Percentiles rank a stretch among this genome's conserved stretches.
phyloP scores from a whole-genome alignment of 108 stramenopile species.

The Licmophora abbreviata region DNA sequence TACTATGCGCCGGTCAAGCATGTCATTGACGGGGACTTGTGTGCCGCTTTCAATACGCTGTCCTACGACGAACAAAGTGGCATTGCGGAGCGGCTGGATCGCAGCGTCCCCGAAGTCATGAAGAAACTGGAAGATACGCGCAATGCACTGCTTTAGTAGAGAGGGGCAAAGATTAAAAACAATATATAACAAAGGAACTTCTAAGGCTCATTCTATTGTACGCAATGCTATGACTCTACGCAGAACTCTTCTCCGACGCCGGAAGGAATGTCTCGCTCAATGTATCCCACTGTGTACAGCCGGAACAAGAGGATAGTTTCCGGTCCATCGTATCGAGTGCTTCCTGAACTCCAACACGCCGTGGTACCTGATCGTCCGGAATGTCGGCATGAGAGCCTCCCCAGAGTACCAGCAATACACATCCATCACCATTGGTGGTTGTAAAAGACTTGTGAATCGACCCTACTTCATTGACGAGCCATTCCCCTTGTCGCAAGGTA shows the following conservation, averaged over 20 bases:
- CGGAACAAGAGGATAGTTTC: too few species aligned
- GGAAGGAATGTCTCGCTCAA: too few species aligned
- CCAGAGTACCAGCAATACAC: slow-evolving; percentile 28
- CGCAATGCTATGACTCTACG: too few species aligned
- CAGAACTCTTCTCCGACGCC: too few species aligned
- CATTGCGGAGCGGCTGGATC: slow-evolving; percentile 84
- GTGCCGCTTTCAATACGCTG: slow-evolving; percentile 79
- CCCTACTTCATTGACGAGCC: slow-evolving; percentile 36
- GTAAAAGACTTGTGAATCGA: slow-evolving; percentile 35
- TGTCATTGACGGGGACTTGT: slow-evolving; percentile 94
- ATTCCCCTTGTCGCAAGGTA: slow-evolving; percentile 14
- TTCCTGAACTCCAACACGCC: too few species aligned
- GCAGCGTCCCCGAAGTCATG: slow-evolving; percentile 86
- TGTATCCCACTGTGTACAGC: too few species aligned
- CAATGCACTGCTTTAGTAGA: slow-evolving; percentile 50
- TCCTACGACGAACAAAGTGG: slow-evolving; percentile 69
- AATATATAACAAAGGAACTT: too few species aligned
- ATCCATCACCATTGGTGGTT: slow-evolving; percentile 21
- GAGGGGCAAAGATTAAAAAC: too few species aligned
- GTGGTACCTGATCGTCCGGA: too few species aligned
- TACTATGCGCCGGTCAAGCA: slow-evolving; percentile 91
- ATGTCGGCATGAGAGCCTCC: slow-evolving; percentile 7
- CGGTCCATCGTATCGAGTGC: too few species aligned
- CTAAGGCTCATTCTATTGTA: too few species aligned
- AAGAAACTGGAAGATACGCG: slow-evolving; percentile 93